Conservation (phyloP, 1,139 yeast species). For the Nakaseomyces delphensis region DNA sequence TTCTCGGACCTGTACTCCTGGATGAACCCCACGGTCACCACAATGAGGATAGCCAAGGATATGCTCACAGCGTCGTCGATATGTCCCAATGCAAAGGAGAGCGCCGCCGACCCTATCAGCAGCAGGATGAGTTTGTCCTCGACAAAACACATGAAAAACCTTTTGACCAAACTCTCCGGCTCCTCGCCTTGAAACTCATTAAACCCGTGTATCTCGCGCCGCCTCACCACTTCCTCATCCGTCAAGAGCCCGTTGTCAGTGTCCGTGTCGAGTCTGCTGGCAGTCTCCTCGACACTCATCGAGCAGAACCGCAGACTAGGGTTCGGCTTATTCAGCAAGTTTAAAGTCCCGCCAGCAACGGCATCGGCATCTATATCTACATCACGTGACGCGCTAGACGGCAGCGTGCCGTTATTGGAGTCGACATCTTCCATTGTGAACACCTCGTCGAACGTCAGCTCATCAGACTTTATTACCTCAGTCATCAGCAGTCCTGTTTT, state of each 20-base stretch:
- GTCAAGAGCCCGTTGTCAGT: slow-evolving; percentile 50
- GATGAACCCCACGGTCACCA: slow-evolving; percentile 88
- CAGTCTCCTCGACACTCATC: slow-evolving; percentile 53
- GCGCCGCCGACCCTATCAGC: slow-evolving; percentile 75
- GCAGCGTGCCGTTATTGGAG: slow-evolving; percentile 1
- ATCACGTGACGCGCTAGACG: too few species aligned
- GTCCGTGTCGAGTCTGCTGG: slow-evolving; percentile 54
- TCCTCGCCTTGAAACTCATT: slow-evolving; percentile 23
- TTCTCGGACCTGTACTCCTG: slow-evolving; percentile 92
- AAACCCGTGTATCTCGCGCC: slow-evolving; percentile 64
- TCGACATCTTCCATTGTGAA: slow-evolving; percentile 2
- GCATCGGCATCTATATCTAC: not conserved
- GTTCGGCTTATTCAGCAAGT: slow-evolving; percentile 12
- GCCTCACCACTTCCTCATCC: slow-evolving; percentile 56
- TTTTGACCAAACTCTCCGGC: slow-evolving; percentile 41
- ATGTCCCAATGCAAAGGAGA: slow-evolving; percentile 83
- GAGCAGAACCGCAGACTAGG: slow-evolving; percentile 40
- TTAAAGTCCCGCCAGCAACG: not conserved
- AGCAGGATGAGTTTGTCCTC: slow-evolving; percentile 82
- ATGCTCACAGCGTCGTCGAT: slow-evolving; percentile 85
- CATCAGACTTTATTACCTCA: too few species aligned
- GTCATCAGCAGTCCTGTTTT: too few species aligned
- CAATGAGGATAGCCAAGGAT: slow-evolving; percentile 77
- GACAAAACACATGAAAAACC: slow-evolving; percentile 68
- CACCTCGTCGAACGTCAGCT: not conserved